Evolutionary conservation across 148 eudicot species (phyloP).

Genomic region (Oxyria digyna): DNA sequence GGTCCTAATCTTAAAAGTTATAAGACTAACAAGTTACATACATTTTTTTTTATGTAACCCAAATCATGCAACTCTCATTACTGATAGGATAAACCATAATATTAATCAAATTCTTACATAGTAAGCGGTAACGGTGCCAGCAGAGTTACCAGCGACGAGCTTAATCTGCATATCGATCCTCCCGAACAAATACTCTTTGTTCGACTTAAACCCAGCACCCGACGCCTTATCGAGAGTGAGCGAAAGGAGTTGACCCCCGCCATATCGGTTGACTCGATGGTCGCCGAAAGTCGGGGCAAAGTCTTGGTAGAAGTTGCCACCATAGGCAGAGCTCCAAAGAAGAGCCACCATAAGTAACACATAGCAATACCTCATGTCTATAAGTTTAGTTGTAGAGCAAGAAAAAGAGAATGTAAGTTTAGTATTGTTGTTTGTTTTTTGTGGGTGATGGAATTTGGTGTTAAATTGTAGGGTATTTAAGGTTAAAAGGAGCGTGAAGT

Average conservation of each 20-base stretch:
- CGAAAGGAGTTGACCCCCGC: conserved; percentile 36
- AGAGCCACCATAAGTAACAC: conserved; percentile 9
- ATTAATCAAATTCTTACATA: conserved; percentile 25
- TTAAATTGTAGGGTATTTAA: neutral
- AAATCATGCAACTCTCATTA: too few species aligned
- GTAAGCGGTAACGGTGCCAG: conserved; percentile 56
- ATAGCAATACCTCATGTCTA: conserved; percentile 13
- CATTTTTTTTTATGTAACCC: too few species aligned
- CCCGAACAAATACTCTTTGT: conserved; percentile 42
- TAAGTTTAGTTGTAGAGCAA: neutral
- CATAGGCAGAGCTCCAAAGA: conserved; percentile 13
- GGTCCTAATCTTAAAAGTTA: too few species aligned
- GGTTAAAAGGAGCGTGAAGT: neutral
- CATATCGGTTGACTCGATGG: conserved; percentile 28
- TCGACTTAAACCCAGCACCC: conserved; percentile 49
- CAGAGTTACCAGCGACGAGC: conserved; percentile 54
- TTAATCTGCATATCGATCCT: conserved; percentile 62
- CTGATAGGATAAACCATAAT: too few species aligned
- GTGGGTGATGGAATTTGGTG: too few species aligned
- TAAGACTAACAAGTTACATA: too few species aligned
- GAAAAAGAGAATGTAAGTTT: neutral
- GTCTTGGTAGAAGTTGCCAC: conserved; percentile 43
- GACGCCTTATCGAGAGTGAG: conserved; percentile 41
- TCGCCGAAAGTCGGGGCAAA: conserved; percentile 54
- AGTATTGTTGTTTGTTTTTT: neutral